Evolutionary conservation across 2,329 filamentous ascomycete species (phyloP).

Genomic region (Myriangium duriaei): DNA sequence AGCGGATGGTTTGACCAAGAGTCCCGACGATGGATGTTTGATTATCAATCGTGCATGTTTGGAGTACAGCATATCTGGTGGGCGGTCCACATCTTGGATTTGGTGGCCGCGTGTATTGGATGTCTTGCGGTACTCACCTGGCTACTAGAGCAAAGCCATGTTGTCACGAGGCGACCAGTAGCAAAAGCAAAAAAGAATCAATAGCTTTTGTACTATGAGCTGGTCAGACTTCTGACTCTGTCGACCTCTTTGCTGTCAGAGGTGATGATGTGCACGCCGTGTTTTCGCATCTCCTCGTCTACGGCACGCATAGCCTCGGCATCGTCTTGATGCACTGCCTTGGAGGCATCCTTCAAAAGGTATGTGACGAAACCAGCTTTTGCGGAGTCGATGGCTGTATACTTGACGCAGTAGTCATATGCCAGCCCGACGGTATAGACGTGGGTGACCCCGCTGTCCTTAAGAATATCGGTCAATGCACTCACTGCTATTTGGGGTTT

Average conservation of each 20-base stretch:
- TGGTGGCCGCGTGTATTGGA: constrained; percentile 32
- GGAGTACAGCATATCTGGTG: constrained; percentile 93
- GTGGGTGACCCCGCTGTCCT: constrained; percentile 50
- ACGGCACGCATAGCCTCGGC: constrained; percentile 36
- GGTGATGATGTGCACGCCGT: constrained; percentile 3
- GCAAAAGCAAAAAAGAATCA: constrained; percentile 3
- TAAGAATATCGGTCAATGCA: constrained; percentile 49
- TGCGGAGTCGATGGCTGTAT: constrained; percentile 65
- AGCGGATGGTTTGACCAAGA: constrained; percentile 77
- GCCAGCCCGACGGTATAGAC: constrained; percentile 81
- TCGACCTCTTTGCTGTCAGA: constrained; percentile 7
- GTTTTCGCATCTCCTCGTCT: constrained; percentile 2
- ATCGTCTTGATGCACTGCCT: constrained; percentile 49
- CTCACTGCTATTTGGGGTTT: constrained; percentile 46
- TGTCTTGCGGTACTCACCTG: constrained; percentile 5
- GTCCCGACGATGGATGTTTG: constrained; percentile 64
- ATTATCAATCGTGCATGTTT: constrained; percentile 64
- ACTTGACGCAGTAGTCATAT: constrained; percentile 78
- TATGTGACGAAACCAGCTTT: constrained; percentile 64
- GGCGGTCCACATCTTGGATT: constrained; percentile 65
- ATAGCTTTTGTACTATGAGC: background rate
- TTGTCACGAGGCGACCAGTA: background rate
- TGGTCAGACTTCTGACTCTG: constrained; percentile 2
- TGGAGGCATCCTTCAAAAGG: constrained; percentile 67
- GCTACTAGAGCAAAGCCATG: background rate